Base-by-base conservation (phyloP, 345 rosid species). In the Psidium guajava region DNA sequence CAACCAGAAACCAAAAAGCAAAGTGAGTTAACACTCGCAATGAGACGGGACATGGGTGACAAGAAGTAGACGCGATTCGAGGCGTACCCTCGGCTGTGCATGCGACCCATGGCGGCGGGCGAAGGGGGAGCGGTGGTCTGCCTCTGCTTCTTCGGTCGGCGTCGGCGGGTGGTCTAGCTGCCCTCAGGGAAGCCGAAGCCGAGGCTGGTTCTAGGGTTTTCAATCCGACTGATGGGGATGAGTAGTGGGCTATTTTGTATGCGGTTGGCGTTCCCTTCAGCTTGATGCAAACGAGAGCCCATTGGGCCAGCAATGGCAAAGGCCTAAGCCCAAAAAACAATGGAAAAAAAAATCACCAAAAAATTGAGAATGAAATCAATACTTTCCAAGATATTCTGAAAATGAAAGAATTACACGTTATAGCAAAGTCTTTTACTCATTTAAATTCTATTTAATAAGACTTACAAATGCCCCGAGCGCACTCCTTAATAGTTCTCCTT, bases 51-150 rank as follows among this genome's bases (percentile, higher is more conserved):
- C 14, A 61, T 8, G 20, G 47, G 32, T 21, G 7, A 44, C 16
- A 54, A 54, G 21, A 36, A 18, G 25, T 12, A 32, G 54, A 82
- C 16, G 10, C 9, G 44, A 10, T 4, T 32, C 54, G 28, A 20
- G 74, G 59, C 89, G 75, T 85, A 93, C 98, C 98, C 98, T 82
- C 94, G 84, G 81, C 93, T 89, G 85, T 95, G 98, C 98, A 95
- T 95, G 84, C 98, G 96, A 85, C 98, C 98, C 98, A 94, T 95
- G 91, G 89, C 83, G 85, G 87, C 89, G 44, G 25, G 16, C 54
- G 54, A 5, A 69, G 14, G 80, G 24, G 5, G 47, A 18, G 47
- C 13, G 47, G 12, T 50, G 52, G 11, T 9, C 80, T 15, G 80
- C 80, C 47, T 20, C 80, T 69, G 80, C 25, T 69, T 36, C 80